These are phyloP conservation scores for Mycena floridula DNA, from an alignment of 768 basidiomycete species.

Conservation along the genomic window DNA sequence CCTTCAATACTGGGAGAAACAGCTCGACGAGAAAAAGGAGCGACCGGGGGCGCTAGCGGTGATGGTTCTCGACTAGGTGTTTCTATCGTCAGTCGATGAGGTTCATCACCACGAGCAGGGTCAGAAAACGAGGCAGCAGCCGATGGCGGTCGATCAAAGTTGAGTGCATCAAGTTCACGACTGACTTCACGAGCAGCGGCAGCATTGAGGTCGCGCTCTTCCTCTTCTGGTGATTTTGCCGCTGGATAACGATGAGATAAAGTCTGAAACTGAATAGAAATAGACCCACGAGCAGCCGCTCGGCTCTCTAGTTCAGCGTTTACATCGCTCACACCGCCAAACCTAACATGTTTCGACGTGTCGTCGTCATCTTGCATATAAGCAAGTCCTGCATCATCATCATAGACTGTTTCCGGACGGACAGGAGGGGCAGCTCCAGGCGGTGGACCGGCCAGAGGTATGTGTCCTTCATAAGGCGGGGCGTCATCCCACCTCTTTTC, in stretches of 20 bases:
- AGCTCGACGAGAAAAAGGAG: conserved; percentile 31
- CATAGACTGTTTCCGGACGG: conserved; percentile 13
- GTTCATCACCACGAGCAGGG: background rate
- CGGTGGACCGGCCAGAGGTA: conserved; percentile 29
- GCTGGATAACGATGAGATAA: background rate
- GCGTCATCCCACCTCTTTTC: conserved; percentile 8
- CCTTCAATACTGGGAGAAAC: conserved; percentile 24
- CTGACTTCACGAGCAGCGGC: conserved; percentile 67
- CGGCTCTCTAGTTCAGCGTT: conserved; percentile 28
- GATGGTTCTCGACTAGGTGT: conserved; percentile 10
- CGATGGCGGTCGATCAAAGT: conserved; percentile 20
- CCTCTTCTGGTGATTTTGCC: conserved; percentile 22
- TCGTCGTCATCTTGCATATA: conserved; percentile 30
- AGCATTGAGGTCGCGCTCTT: conserved; percentile 52
- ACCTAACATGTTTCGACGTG: conserved; percentile 33
- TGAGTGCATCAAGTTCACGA: conserved; percentile 56
- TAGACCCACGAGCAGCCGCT: background rate
- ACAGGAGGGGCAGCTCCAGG: conserved; percentile 33
- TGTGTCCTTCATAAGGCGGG: conserved; percentile 31
- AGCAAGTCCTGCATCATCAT: conserved; percentile 29
- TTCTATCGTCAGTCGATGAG: conserved; percentile 1
- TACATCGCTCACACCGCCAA: conserved; percentile 34
- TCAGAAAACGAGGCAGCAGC: conserved; percentile 1
- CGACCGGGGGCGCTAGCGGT: conserved; percentile 27
- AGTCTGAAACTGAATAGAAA: no score